Conservation (phyloP, 768 basidiomycete species). For the Ramaria sp. region DNA sequence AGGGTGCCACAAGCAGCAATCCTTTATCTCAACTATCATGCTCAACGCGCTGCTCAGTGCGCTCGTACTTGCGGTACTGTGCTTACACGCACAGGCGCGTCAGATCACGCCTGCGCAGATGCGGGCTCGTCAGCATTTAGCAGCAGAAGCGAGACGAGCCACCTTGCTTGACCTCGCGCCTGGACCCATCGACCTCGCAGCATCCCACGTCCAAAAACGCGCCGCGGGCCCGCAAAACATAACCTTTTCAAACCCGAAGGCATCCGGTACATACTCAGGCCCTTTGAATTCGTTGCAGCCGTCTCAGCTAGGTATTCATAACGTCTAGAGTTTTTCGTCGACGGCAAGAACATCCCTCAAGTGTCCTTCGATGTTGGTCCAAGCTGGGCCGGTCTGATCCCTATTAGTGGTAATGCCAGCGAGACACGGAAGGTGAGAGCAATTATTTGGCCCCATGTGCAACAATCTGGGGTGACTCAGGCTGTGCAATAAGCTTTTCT, state of each 20-base stretch:
- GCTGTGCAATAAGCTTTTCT: conserved; percentile 48
- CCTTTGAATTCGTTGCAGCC: background rate
- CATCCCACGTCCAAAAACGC: conserved; percentile 2
- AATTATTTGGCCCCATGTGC: background rate
- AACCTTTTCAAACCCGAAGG: conserved; percentile 58
- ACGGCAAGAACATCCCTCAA: conserved; percentile 53
- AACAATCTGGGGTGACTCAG: background rate
- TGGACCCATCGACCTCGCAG: background rate
- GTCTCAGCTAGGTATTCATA: too few relatives aligned
- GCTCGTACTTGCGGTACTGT: background rate
- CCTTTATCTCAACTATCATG: background rate
- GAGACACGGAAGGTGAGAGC: conserved; percentile 57
- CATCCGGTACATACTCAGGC: conserved; percentile 35
- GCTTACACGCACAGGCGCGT: background rate
- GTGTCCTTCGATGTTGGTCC: conserved; percentile 68
- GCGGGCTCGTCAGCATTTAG: conserved; percentile 3
- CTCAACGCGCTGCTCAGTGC: background rate
- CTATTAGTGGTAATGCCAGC: conserved; percentile 47
- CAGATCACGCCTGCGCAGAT: conserved; percentile 6
- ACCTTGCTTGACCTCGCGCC: background rate
- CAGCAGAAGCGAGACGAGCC: background rate
- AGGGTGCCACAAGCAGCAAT: too few relatives aligned
- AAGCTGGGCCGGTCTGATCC: conserved; percentile 65
- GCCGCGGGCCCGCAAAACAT: conserved; percentile 41
- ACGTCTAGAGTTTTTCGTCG: conserved; percentile 52